Conservation (phyloP, 208 protist species). For the Leishmania braziliensis region DNA sequence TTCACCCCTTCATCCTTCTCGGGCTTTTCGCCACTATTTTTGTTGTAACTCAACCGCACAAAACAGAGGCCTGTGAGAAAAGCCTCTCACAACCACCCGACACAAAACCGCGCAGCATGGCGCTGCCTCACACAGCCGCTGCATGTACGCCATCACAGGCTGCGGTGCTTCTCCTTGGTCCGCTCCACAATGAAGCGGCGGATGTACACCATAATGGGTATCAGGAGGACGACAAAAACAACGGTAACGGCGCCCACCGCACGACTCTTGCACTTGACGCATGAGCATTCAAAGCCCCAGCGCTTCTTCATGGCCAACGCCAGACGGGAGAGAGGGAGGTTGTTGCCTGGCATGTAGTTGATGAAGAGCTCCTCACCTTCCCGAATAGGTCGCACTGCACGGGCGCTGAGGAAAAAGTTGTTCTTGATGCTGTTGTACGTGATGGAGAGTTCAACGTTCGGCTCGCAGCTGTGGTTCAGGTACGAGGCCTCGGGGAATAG, state of each 20-base stretch:
- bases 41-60: background rate
- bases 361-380: slow-evolving; percentile 85
- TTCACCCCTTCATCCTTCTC: too few species aligned
- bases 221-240: slow-evolving; percentile 59
- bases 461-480: slow-evolving; percentile 87
- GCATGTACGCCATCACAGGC: slow-evolving; percentile 31
- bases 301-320: slow-evolving; percentile 78
- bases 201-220: slow-evolving; percentile 66
- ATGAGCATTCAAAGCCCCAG: slow-evolving; percentile 89
- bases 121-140: background rate
- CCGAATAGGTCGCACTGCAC: slow-evolving; percentile 66
- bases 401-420: slow-evolving; percentile 76
- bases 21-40: background rate
- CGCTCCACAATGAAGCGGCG: slow-evolving; percentile 64
- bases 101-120: background rate
- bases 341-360: slow-evolving; percentile 89
- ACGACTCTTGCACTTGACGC: slow-evolving; percentile 76
- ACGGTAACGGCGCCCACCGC: slow-evolving; percentile 68
- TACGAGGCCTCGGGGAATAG: slow-evolving; percentile 84
- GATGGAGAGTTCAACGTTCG: slow-evolving; percentile 77
- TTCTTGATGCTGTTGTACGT: slow-evolving; percentile 78
- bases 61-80: background rate
- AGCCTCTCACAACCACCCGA: background rate
- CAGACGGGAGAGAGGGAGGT: slow-evolving; percentile 68
- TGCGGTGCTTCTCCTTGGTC: slow-evolving; percentile 72